Base-by-base conservation (phyloP, 2,329 filamentous ascomycete genomes). In the Apiospora marii region DNA sequence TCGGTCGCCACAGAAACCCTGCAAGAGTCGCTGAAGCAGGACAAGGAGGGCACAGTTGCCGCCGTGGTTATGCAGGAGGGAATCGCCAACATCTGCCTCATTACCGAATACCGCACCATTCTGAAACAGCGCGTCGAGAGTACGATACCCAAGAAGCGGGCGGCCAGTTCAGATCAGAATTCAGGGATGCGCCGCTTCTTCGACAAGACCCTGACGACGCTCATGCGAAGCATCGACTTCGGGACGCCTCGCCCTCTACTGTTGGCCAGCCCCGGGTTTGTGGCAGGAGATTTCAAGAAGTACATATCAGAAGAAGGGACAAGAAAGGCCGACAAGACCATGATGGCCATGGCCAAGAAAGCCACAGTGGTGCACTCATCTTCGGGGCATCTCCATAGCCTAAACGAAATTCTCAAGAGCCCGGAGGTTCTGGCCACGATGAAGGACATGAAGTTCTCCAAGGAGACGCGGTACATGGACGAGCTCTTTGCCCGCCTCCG, bases 41-140 rank as follows among this genome's bases (percentile, higher is more conserved):
- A 94, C 75, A 92, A 92, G 78, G 91, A 93, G 74, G 95, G 94
- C 0, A 93, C 96, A 74, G 88, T 97, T 24, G 94, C 95, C 71
- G 96, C 96, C 0, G 92, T 98, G 0, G 93, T 98, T 34, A 96
- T 99, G 93, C 94, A 97, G 78, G 96, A 98, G 78, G 93, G 93
- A 22, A 82, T 93, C 22, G 93, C 94, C 72, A 94, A 95, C 81
- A 93, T 96, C 75, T 96, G 93, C 81, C 87, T 95, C 30, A 93
- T 96, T 71, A 95, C 93, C 3, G 91, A 94, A 79, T 92, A 92
- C 81, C 92, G 94, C 77, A 96, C 93, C 4, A 88, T 96, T 41
- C 83, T 95, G 72, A 92, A 93, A 76, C 91, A 93, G 78, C 84
- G 87, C 41, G 85, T 96, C 44, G 92, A 95, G 82, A 87, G 88